These are phyloP conservation scores for Przewalskia tangutica DNA, from an alignment of 257 asterid species.

Conservation along the genomic window DNA sequence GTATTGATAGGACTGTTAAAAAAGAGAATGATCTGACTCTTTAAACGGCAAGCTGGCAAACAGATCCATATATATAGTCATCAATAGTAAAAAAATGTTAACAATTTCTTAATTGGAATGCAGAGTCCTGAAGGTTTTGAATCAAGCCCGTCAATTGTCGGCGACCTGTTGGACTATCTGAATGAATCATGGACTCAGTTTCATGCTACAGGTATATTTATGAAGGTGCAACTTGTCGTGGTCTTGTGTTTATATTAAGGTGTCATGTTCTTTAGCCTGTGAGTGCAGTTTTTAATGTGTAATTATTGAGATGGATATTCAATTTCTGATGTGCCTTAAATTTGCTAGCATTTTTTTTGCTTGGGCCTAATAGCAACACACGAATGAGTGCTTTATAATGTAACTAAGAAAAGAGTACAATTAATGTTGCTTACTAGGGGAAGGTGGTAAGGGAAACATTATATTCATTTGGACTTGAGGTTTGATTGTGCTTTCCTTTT, in stretches of 20 bases:
- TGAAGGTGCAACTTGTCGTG: background rate
- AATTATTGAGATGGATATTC: background rate
- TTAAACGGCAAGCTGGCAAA: background rate
- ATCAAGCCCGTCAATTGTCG: constrained; percentile 53
- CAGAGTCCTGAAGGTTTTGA: constrained; percentile 41
- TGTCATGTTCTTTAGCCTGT: background rate
- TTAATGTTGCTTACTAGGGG: too few species aligned
- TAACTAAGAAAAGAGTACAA: background rate
- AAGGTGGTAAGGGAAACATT: too few species aligned
- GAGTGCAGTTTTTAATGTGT: background rate
- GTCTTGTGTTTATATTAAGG: background rate
- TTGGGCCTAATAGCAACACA: background rate
- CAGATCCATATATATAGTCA: background rate
- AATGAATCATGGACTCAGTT: constrained; percentile 98
- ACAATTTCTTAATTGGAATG: constrained; percentile 4
- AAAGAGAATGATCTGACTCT: background rate
- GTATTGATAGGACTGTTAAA: background rate
- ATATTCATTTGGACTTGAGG: too few species aligned
- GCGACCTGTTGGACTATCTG: constrained; percentile 82
- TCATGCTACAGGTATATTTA: constrained; percentile 78
- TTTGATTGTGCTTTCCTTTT: too few species aligned
- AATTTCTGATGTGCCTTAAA: background rate
- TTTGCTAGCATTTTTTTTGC: background rate
- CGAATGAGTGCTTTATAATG: background rate
- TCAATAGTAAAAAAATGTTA: background rate